Base-by-base conservation (phyloP, 75 land plant genomes). In the Sequoiadendron giganteum region DNA sequence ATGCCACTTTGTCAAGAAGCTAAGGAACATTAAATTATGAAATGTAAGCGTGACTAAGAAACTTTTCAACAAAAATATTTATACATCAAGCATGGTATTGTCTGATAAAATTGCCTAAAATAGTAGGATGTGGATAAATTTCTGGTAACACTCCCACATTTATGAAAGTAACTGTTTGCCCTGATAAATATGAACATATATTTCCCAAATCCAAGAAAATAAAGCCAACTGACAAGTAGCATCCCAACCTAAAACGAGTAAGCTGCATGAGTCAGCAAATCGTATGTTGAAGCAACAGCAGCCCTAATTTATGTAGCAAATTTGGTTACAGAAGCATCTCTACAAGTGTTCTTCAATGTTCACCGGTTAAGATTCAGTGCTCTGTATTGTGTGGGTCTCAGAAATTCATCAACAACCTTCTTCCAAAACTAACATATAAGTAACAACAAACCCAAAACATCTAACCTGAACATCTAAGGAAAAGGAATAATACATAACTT, bases 261-360 rank as follows among this genome's bases (percentile, higher is more conserved):
- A 42, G 83, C n/a, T 80, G 83, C 83, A 42, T 80, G 83, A 80
- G 83, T 42, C 42, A 21, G 83, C 45, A 42, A 80, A 80, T 80
- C 45, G 48, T 42, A 42, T 19, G 10, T 39, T 80, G 83, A 75
- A 75, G 39, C 77, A 80, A 80, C 43, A 80, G 9, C 45, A 4
- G 8, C 47, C 47, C 15, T 19, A 80, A 40, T 36, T 80, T 80
- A 40, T 80, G 43, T 40, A 80, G 48, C 2, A 80, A 14, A 80
- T 40, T 9, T 40, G 83, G 5, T 80, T 18, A 42, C 47, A 80
- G 45, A 42, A 80, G 18, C 25, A 80, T 42, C 10, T 80, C 8
- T 80, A 42, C 19, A 40, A 39, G 9, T 18, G 83, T 21, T 80
- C 45, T 80, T 80, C 21, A 19, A 11, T 36, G 42, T 77, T 77